Evolutionary conservation across 495 filamentous ascomycete genomes (phyloP).

Genomic region (Durotheca rogersii): DNA sequence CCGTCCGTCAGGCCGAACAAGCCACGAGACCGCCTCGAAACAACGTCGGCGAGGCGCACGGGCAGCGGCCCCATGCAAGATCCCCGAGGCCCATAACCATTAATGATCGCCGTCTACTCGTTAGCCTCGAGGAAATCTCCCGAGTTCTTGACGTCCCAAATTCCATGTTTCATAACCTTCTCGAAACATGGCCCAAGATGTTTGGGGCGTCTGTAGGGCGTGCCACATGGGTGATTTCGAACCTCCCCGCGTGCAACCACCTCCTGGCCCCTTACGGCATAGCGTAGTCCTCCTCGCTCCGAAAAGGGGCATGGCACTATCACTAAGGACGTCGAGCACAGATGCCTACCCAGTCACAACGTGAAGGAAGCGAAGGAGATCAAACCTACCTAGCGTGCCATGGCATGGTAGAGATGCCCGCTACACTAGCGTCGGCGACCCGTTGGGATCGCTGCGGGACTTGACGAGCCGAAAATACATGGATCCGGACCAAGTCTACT

Average conservation of each 20-base stretch:
- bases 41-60: slow-evolving; percentile 30
- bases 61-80: slow-evolving; percentile 24
- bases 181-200: slow-evolving; percentile 19
- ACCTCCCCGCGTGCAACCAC: slow-evolving; percentile 20
- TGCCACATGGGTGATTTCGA: slow-evolving; percentile 21
- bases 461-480: slow-evolving; percentile 9
- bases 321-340: slow-evolving; percentile 3
- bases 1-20: too few species aligned
- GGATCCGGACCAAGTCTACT: slow-evolving; percentile 7
- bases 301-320: slow-evolving; percentile 6
- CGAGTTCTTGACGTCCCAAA: not conserved
- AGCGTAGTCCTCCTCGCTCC: slow-evolving; percentile 11
- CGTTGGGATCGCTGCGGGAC: slow-evolving; percentile 16
- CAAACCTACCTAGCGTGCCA: slow-evolving; percentile 12
- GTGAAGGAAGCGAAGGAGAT: not conserved
- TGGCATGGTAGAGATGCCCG: not conserved
- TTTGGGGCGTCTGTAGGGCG: slow-evolving; percentile 5
- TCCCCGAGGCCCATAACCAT: slow-evolving; percentile 19
- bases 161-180: slow-evolving; percentile 25
- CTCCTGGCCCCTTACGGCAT: slow-evolving; percentile 3
- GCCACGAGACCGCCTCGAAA: slow-evolving; percentile 15
- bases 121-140: slow-evolving; percentile 20
- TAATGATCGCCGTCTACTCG: slow-evolving; percentile 24
- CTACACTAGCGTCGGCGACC: slow-evolving; percentile 28
- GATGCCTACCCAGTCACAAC: slow-evolving; percentile 9